phyloP scores from a whole-genome alignment of 2,329 filamentous ascomycete genomes.

The Dactylellina drechsleri region DNA sequence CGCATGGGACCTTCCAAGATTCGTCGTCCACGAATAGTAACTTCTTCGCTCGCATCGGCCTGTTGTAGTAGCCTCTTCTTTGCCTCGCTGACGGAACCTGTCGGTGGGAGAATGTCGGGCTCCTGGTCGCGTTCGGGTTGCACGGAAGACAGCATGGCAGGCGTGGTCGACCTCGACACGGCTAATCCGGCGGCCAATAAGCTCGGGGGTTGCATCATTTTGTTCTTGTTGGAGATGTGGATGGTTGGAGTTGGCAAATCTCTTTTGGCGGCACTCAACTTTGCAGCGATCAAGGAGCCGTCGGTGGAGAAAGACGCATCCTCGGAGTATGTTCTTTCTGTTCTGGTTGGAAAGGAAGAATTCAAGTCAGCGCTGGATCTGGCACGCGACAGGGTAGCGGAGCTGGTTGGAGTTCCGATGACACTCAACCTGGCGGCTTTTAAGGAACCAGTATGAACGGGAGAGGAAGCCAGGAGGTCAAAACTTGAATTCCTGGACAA shows the following conservation, averaged over 20 bases:
- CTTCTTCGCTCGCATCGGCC: constrained; percentile 26
- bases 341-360: not conserved
- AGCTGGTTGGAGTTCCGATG: constrained; percentile 35
- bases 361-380: constrained; percentile 33
- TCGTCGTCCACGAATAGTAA: constrained; percentile 32
- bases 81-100: constrained; percentile 45
- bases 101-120: constrained; percentile 43
- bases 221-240: constrained; percentile 14
- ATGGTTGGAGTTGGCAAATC: constrained; percentile 11
- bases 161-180: constrained; percentile 40
- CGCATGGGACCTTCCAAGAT: constrained; percentile 39
- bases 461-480: constrained; percentile 34
- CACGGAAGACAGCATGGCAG: constrained; percentile 20
- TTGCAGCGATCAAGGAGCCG: constrained; percentile 40
- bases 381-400: constrained; percentile 41
- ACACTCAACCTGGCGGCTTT: constrained; percentile 48
- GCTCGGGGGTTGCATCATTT: constrained; percentile 30
- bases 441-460: constrained; percentile 34
- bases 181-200: constrained; percentile 39
- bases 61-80: constrained; percentile 42
- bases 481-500: constrained; percentile 48
- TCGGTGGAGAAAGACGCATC: constrained; percentile 32
- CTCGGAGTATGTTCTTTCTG: constrained; percentile 34
- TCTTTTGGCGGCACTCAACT: constrained; percentile 29
- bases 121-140: constrained; percentile 52